Evolutionary conservation across 768 basidiomycete genomes (phyloP).

Genomic region (Artomyces pyxidatus): DNA sequence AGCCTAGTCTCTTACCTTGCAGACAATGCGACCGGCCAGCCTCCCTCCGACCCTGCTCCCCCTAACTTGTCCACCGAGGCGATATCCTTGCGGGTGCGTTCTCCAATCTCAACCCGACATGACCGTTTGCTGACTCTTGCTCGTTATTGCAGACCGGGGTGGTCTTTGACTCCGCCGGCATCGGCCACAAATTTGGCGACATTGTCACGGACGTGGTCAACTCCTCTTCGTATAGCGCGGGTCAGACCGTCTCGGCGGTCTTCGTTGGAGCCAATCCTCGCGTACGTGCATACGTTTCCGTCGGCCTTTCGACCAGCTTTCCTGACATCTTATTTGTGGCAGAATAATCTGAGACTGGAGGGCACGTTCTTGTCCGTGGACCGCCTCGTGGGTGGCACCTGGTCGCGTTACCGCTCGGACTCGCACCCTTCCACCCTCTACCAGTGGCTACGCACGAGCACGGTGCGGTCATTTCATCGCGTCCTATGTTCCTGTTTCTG

Average conservation of each 20-base stretch:
- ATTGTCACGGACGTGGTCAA: constrained; percentile 47
- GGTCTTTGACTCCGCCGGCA: constrained; percentile 48
- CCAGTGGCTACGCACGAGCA: constrained; percentile 52
- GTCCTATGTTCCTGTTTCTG: neutral
- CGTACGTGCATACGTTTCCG: constrained; percentile 29
- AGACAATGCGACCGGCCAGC: constrained; percentile 36
- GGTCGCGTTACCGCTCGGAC: constrained; percentile 58
- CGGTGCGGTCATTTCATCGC: constrained; percentile 27
- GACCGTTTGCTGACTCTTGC: neutral
- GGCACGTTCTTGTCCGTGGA: constrained; percentile 67
- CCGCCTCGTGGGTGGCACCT: constrained; percentile 35
- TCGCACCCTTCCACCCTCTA: constrained; percentile 73
- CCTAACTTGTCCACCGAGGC: constrained; percentile 55
- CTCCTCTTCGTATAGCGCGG: constrained; percentile 39
- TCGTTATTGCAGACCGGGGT: constrained; percentile 41
- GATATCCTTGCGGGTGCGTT: constrained; percentile 54
- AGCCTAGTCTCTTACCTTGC: constrained; percentile 58
- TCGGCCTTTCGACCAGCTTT: neutral
- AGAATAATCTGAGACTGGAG: constrained; percentile 76
- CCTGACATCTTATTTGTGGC: neutral
- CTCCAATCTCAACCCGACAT: neutral
- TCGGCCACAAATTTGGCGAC: constrained; percentile 54
- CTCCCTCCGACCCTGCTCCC: constrained; percentile 57
- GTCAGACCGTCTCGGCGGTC: constrained; percentile 49
- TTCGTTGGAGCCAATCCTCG: constrained; percentile 77